These are phyloP conservation scores for Trichodelitschia bisporula DNA, from an alignment of 495 filamentous ascomycete species.

Conservation along the genomic window DNA sequence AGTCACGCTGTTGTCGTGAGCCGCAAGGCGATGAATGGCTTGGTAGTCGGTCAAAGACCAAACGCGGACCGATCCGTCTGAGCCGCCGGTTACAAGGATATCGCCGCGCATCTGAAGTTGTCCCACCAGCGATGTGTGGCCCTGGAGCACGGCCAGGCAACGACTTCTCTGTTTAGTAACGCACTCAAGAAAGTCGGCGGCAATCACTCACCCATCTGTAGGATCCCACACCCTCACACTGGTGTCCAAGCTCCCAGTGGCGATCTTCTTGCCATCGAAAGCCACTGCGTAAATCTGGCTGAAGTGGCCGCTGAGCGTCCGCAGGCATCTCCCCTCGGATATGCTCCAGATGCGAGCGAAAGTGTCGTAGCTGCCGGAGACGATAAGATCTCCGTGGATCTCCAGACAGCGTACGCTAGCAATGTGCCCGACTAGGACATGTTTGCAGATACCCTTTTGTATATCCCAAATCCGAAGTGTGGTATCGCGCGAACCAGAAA, in stretches of 20 bases:
- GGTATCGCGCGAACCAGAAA: slow-evolving; percentile 88
- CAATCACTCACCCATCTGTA: slow-evolving; percentile 42
- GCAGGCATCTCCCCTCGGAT: slow-evolving; percentile 67
- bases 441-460: slow-evolving; percentile 57
- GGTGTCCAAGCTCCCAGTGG: slow-evolving; percentile 92
- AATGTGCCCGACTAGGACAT: slow-evolving; percentile 86
- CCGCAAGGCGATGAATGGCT: slow-evolving; percentile 78
- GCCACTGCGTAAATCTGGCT: slow-evolving; percentile 98
- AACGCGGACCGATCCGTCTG: slow-evolving; percentile 82
- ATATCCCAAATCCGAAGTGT: slow-evolving; percentile 93
- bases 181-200: slow-evolving; percentile 1
- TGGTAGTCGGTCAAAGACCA: slow-evolving; percentile 80
- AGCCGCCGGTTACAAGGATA: slow-evolving; percentile 87
- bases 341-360: slow-evolving; percentile 96
- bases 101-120: slow-evolving; percentile 87
- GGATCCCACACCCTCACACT: slow-evolving; percentile 96
- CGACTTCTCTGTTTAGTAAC: slow-evolving; percentile 23
- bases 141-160: slow-evolving; percentile 81
- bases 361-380: slow-evolving; percentile 92
- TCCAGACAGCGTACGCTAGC: slow-evolving; percentile 90
- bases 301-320: slow-evolving; percentile 84
- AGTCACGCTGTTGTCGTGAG: slow-evolving; percentile 97
- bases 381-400: slow-evolving; percentile 83
- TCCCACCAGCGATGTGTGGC: slow-evolving; percentile 91
- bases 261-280: slow-evolving; percentile 77